Base-by-base conservation (phyloP, 1,284 basidiomycete genomes). In the Ceratobasidium sp. region DNA sequence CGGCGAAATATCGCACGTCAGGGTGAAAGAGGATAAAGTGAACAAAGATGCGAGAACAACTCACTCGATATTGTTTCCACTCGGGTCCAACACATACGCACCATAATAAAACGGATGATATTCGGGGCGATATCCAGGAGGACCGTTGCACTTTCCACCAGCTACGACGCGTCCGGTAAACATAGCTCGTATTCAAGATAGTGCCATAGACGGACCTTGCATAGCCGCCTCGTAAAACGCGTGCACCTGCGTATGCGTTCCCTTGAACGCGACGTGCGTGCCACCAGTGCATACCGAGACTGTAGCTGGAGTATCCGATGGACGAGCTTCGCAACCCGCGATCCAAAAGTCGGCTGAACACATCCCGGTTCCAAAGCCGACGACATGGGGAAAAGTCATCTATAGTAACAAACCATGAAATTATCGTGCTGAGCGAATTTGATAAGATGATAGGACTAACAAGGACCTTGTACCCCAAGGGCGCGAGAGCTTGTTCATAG, bases 21-120 rank as follows among this genome's bases (percentile, higher is more conserved):
- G 2, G 13, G 3, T 22, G 9, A 58, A 13, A 29, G 34, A 0
- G 19, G 27, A 7, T 19, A 16, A 14, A 19, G 16, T 0, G 13
- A 34, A 58, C 11, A 58, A 19, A 19, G 14, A n/a, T n/a, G n/a
- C n/a, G n/a, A n/a, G n/a, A n/a, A n/a, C 11, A 27, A 61, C 68
- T 71, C 3, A 71, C 68, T 71, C 68, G 56, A 71, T 61, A 16
- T 71, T 71, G 46, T 71, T 71, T 8, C 68, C 68, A 49, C 58
- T 39, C 2, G 68, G 68, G 16, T 71, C 68, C 8, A 71, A 29
- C 24, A 71, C 31, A 34, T 48, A 71, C 19, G 68, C n/a, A 16
- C 39, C 68, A 29, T 71, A 71, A 27, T 61, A 71, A 54, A 71
- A 49, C 14, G 54, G 54, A 24, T 71, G 68, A 34, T 71, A 71